Evolutionary conservation across 495 filamentous ascomycete genomes (phyloP).

Genomic region (Chaetomidium leptoderma): DNA sequence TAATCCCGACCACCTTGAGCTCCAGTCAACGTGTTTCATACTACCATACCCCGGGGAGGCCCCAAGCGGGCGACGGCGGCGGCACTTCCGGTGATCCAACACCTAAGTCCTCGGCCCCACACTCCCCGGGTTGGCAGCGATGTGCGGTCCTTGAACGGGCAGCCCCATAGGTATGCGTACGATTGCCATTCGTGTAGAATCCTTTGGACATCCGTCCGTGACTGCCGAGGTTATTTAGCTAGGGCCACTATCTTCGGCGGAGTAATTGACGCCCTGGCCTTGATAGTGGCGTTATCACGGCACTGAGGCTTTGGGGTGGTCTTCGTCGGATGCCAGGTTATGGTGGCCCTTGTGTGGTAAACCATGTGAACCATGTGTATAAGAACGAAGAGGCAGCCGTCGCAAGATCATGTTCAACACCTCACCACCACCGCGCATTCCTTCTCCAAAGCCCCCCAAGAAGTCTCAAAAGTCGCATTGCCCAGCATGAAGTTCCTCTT

Average conservation of each 20-base stretch:
- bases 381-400: background rate
- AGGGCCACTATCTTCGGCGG: background rate
- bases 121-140: background rate
- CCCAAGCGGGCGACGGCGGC: conserved; percentile 1
- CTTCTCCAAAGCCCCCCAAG: background rate
- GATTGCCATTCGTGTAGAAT: conserved; percentile 7
- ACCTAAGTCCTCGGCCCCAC: background rate
- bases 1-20: too few relatives aligned
- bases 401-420: background rate
- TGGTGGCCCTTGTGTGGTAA: too few relatives aligned
- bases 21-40: too few relatives aligned
- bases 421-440: background rate
- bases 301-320: background rate
- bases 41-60: too few relatives aligned
- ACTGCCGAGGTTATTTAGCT: background rate
- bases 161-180: background rate
- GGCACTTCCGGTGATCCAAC: background rate
- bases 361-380: background rate
- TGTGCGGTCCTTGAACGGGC: background rate
- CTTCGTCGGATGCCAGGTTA: too few relatives aligned
- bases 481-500: conserved; percentile 7
- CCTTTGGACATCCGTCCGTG: background rate
- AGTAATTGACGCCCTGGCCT: background rate
- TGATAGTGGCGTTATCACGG: background rate
- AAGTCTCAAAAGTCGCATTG: background rate